These are phyloP conservation scores for Ploettnerulaceae sp. DNA, from an alignment of 2,329 filamentous ascomycete genomes.

Conservation along the genomic window DNA sequence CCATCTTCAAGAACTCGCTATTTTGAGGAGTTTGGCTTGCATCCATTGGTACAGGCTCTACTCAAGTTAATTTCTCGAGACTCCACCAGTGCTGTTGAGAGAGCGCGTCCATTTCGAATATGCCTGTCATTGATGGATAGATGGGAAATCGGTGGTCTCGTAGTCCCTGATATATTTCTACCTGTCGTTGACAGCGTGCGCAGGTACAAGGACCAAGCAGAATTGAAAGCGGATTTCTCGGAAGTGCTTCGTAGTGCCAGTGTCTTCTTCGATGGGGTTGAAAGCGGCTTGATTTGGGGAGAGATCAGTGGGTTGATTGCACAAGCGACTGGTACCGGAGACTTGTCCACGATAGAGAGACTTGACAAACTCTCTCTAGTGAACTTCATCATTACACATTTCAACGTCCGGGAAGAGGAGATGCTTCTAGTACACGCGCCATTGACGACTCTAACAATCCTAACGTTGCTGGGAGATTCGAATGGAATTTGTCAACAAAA, in stretches of 20 bases:
- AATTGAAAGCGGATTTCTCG: constrained; percentile 65
- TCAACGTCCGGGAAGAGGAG: constrained; percentile 93
- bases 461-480: constrained; percentile 52
- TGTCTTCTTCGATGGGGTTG: constrained; percentile 95
- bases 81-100: constrained; percentile 53
- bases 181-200: constrained; percentile 78
- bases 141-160: constrained; percentile 90
- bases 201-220: constrained; percentile 61
- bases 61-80: constrained; percentile 66
- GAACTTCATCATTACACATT: constrained; percentile 77
- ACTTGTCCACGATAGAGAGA: constrained; percentile 38
- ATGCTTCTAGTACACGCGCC: constrained; percentile 88
- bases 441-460: constrained; percentile 62
- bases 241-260: constrained; percentile 91
- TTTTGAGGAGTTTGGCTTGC: constrained; percentile 75
- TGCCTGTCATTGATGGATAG: constrained; percentile 96
- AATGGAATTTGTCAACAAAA: constrained; percentile 36
- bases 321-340: constrained; percentile 49
- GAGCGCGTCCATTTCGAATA: constrained; percentile 81
- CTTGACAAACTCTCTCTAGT: constrained; percentile 66
- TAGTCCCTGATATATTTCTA: constrained; percentile 85
- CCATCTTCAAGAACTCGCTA: constrained; percentile 62
- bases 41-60: constrained; percentile 68
- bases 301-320: constrained; percentile 68
- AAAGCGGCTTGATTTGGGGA: constrained; percentile 87